Percentiles rank a stretch among this genome's conserved stretches.
Evolutionary conservation across 495 filamentous ascomycete species (phyloP).

Genomic region (Penicillium waksmanii): DNA sequence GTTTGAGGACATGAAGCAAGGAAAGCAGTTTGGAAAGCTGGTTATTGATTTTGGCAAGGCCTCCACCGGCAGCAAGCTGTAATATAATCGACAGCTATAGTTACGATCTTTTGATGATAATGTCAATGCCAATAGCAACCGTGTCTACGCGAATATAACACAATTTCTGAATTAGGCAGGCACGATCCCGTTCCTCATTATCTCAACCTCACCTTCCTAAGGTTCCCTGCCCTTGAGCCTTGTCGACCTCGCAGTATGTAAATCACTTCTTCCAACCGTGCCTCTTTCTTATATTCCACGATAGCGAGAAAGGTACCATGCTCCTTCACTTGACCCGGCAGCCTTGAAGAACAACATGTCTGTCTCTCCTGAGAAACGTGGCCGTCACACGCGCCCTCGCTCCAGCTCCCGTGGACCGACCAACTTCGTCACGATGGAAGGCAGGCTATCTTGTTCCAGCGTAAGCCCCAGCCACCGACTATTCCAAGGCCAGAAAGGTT

Average conservation of each 20-base stretch:
- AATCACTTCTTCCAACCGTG: too few species aligned
- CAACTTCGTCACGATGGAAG: not conserved
- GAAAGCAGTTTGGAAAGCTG: slow-evolving; percentile 79
- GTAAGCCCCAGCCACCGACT: not conserved
- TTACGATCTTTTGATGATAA: slow-evolving; percentile 2
- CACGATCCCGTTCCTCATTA: not conserved
- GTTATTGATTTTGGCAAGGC: slow-evolving; percentile 59
- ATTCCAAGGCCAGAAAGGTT: not conserved
- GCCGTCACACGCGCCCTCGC: slow-evolving; percentile 1
- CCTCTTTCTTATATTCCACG: too few species aligned
- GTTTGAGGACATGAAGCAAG: slow-evolving; percentile 76
- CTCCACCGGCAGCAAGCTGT: slow-evolving; percentile 47
- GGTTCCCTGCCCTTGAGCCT: too few species aligned
- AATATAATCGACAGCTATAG: slow-evolving; percentile 17
- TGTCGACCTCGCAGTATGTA: too few species aligned
- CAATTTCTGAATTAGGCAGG: not conserved
- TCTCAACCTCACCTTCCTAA: not conserved
- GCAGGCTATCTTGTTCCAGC: not conserved
- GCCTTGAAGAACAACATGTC: not conserved
- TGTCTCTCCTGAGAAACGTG: not conserved
- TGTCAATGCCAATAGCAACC: not conserved
- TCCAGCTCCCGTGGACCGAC: slow-evolving; percentile 3
- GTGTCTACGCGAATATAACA: not conserved
- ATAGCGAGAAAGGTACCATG: too few species aligned
- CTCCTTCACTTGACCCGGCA: not conserved